Conservation (phyloP, 148 eudicot species). For the Cornus suecica region DNA sequence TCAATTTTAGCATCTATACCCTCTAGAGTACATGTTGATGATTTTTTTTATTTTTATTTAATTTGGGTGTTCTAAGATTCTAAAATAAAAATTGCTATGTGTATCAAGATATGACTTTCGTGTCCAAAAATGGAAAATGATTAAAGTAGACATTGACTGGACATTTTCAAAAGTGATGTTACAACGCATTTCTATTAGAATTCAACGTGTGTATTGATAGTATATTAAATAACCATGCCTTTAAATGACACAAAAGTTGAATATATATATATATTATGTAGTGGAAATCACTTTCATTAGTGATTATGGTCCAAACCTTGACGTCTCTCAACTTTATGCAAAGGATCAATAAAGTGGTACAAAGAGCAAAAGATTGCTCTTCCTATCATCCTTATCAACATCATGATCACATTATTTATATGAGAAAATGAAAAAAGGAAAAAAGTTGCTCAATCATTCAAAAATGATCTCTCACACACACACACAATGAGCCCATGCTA, state of each 20-base stretch:
- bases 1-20: neutral
- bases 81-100: neutral
- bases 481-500: neutral
- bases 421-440: neutral
- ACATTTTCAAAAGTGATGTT: neutral
- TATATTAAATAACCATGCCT: too few relatives aligned
- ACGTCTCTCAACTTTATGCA: constrained; percentile 8
- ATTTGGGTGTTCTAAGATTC: neutral
- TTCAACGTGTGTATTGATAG: neutral
- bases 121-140: neutral
- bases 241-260: neutral
- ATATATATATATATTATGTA: neutral
- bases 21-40: too few relatives aligned
- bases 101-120: neutral
- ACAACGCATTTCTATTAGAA: neutral
- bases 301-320: neutral
- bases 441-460: neutral
- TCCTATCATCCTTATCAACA: constrained; percentile 3
- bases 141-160: neutral
- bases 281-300: neutral
- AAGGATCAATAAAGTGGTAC: neutral
- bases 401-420: constrained; percentile 1
- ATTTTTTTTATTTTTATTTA: too few relatives aligned
- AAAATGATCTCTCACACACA: neutral
- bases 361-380: neutral